Conservation (phyloP, 176 grass and related monocot genomes). For the Olyra latifolia region DNA sequence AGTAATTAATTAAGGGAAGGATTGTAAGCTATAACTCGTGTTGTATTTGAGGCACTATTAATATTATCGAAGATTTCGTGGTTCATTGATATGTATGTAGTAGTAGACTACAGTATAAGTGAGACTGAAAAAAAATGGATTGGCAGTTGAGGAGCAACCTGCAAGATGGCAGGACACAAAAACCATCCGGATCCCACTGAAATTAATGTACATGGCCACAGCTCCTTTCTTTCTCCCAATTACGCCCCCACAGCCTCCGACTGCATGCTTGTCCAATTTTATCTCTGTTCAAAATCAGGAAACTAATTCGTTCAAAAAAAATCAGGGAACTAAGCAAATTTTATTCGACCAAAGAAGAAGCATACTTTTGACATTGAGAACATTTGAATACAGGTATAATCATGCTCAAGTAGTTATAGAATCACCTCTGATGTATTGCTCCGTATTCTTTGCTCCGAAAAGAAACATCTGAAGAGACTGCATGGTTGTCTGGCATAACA, state of each 20-base stretch:
- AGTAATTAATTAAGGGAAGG: not conserved
- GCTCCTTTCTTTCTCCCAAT: constrained; percentile 83
- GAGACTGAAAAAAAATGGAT: not conserved
- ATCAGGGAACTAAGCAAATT: too few species aligned
- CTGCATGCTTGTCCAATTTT: constrained; percentile 49
- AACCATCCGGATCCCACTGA: constrained; percentile 58
- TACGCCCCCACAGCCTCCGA: constrained; percentile 49
- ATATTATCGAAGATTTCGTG: not conserved
- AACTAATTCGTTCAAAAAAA: too few species aligned
- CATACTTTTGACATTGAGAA: not conserved
- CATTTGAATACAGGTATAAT: not conserved
- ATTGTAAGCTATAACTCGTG: not conserved
- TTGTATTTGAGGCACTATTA: too few species aligned
- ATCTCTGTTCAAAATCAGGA: constrained; percentile 37
- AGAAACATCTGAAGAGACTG: constrained; percentile 68
- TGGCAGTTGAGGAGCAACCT: constrained; percentile 28
- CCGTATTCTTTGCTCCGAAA: constrained; percentile 52
- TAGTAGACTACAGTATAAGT: not conserved
- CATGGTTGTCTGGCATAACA: constrained; percentile 56
- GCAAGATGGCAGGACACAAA: constrained; percentile 75
- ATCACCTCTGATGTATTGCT: constrained; percentile 48
- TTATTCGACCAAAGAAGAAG: not conserved
- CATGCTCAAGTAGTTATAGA: not conserved
- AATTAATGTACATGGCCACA: constrained; percentile 60
- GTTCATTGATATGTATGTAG: not conserved